A percentile compares a stretch with the other conserved stretches of the same genome.
phyloP scores from a whole-genome alignment of 768 basidiomycete genomes.

The Trametes sanguinea region DNA sequence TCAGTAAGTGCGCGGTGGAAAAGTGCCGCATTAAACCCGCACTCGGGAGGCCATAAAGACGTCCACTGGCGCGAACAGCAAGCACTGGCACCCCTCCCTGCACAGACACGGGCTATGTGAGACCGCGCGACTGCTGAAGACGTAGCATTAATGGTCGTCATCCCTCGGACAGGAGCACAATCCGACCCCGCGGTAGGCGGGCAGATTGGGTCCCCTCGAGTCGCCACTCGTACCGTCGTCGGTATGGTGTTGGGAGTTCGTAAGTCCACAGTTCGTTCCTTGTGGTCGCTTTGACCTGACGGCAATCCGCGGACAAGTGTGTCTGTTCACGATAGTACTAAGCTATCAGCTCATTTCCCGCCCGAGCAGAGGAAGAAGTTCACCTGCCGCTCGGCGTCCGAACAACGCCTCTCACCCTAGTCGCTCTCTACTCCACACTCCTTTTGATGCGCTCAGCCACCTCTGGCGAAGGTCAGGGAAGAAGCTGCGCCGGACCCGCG shows the following conservation, averaged over 20 bases:
- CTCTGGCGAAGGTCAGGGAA: neutral
- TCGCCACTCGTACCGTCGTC: conserved; percentile 22
- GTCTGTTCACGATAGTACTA: conserved; percentile 22
- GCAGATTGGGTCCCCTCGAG: conserved; percentile 14
- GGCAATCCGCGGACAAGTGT: conserved; percentile 7
- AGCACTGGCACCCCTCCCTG: neutral
- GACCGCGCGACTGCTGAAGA: neutral
- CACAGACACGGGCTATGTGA: neutral
- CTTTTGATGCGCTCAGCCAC: neutral
- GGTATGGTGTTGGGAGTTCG: conserved; percentile 25
- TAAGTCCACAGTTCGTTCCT: conserved; percentile 7
- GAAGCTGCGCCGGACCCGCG: neutral
- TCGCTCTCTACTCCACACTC: conserved; percentile 10
- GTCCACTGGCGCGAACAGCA: neutral
- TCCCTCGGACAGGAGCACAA: conserved; percentile 9
- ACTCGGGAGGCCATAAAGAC: neutral
- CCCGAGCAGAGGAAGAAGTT: neutral
- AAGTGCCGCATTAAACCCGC: conserved; percentile 8
- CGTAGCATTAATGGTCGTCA: conserved; percentile 9
- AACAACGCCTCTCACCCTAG: neutral
- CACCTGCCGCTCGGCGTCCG: neutral
- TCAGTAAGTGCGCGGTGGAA: neutral
- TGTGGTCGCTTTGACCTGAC: too few species aligned
- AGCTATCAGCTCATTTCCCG: conserved; percentile 24
- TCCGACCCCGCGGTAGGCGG: neutral